Evolutionary conservation across 2,329 filamentous ascomycete genomes (phyloP).

Genomic region (Gnomoniopsis sp.): DNA sequence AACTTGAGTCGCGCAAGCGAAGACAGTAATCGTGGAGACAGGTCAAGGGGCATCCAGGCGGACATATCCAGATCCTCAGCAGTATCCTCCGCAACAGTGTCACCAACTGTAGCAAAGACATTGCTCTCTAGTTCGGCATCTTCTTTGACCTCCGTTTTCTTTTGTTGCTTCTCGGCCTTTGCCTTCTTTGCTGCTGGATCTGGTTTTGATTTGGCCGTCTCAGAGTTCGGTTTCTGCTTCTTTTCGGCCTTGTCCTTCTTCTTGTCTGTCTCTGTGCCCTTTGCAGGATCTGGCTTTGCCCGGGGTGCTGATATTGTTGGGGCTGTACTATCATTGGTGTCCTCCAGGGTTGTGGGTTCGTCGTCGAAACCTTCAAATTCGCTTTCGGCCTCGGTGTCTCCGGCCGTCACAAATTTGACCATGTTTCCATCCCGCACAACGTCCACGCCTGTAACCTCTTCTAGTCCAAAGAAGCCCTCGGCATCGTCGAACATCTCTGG

Average conservation of each 20-base stretch:
- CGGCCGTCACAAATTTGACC: slow-evolving; percentile 49
- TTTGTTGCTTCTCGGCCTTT: slow-evolving; percentile 27
- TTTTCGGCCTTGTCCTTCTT: slow-evolving; percentile 27
- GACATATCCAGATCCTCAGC: slow-evolving; percentile 68
- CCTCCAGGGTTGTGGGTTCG: slow-evolving; percentile 15
- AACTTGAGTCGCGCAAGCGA: slow-evolving; percentile 80
- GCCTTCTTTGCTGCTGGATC: slow-evolving; percentile 19
- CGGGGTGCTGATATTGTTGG: slow-evolving; percentile 9
- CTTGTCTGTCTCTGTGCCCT: slow-evolving; percentile 25
- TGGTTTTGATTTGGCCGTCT: not conserved
- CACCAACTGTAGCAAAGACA: slow-evolving; percentile 54
- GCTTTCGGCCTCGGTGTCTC: slow-evolving; percentile 21
- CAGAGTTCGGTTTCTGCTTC: slow-evolving; percentile 24
- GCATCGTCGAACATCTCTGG: slow-evolving; percentile 81
- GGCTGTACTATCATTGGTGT: slow-evolving; percentile 18
- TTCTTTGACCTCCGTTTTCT: slow-evolving; percentile 32
- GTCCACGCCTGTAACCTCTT: slow-evolving; percentile 89
- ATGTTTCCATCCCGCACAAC: slow-evolving; percentile 65
- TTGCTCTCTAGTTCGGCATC: slow-evolving; percentile 42
- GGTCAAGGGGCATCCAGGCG: slow-evolving; percentile 70
- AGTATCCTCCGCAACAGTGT: slow-evolving; percentile 41
- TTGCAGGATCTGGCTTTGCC: slow-evolving; percentile 8
- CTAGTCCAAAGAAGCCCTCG: slow-evolving; percentile 89
- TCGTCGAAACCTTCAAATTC: slow-evolving; percentile 33
- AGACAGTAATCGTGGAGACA: slow-evolving; percentile 69